Conservation (phyloP, 768 basidiomycete genomes). For the Pleurotus djamor region DNA sequence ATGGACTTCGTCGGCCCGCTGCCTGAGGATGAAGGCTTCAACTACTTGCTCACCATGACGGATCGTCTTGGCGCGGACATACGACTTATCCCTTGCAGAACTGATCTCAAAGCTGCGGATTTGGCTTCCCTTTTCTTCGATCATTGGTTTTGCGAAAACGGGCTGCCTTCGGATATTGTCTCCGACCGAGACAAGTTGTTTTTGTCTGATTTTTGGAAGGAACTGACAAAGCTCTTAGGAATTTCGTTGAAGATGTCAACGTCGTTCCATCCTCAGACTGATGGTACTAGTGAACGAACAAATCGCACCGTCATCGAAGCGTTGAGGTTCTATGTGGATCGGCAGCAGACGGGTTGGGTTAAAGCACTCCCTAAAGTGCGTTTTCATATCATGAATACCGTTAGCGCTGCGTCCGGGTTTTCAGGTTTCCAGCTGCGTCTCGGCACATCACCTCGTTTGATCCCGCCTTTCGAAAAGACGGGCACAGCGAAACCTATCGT, state of each 20-base stretch:
- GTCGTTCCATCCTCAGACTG: constrained; percentile 34
- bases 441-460: constrained; percentile 18
- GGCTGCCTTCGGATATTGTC: too few relatives aligned
- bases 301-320: constrained; percentile 31
- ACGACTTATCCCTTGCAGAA: constrained; percentile 4
- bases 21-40: constrained; percentile 23
- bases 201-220: constrained; percentile 25
- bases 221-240: constrained; percentile 22
- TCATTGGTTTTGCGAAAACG: constrained; percentile 13
- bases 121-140: constrained; percentile 16
- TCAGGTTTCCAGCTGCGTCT: constrained; percentile 26
- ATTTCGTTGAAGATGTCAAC: constrained; percentile 29
- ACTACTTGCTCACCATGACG: constrained; percentile 18
- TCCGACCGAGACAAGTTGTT: constrained; percentile 1
- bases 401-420: constrained; percentile 27
- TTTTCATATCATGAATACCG: constrained; percentile 31
- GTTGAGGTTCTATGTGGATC: constrained; percentile 22
- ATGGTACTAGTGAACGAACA: constrained; percentile 30
- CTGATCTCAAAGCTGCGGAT: not conserved
- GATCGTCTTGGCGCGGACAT: constrained; percentile 14
- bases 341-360: constrained; percentile 30
- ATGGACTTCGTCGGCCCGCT: constrained; percentile 35
- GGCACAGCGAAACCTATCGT: not conserved
- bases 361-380: constrained; percentile 18
- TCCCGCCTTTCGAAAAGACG: constrained; percentile 23